Evolutionary conservation across 2,329 filamentous ascomycete species (phyloP).

Genomic region (Pseudocercospora musae): DNA sequence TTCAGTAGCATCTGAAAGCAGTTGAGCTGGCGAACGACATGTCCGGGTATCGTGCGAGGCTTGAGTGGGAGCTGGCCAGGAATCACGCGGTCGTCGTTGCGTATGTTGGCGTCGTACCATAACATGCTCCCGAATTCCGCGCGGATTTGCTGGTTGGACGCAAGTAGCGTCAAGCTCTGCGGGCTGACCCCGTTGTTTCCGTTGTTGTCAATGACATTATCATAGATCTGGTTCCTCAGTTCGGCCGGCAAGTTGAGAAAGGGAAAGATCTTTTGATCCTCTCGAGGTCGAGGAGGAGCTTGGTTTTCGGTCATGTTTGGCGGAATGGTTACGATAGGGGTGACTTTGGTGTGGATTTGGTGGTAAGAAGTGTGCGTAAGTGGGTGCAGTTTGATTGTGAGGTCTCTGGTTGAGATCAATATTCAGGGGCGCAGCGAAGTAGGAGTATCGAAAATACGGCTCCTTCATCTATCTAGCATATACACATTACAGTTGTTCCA

Average conservation of each 20-base stretch:
- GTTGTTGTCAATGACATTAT: background rate
- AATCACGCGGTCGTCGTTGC: fast-evolving
- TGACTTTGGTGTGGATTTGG: background rate
- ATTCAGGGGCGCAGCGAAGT: background rate
- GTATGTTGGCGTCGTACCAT: background rate
- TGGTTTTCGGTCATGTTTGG: background rate
- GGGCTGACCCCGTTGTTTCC: no score
- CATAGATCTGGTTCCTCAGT: constrained; percentile 6
- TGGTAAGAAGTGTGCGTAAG: background rate
- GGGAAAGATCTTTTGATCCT: background rate
- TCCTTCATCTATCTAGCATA: background rate
- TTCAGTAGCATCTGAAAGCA: background rate
- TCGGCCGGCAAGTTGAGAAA: constrained; percentile 3
- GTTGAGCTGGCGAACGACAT: background rate
- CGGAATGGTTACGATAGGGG: background rate
- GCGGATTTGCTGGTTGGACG: background rate
- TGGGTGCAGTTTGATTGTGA: background rate
- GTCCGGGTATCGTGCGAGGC: background rate
- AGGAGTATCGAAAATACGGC: background rate
- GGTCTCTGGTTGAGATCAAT: background rate
- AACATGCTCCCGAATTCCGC: background rate
- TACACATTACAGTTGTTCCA: background rate
- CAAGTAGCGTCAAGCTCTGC: background rate
- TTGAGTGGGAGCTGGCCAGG: background rate
- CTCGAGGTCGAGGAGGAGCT: background rate